Percentiles rank a stretch among this genome's conserved stretches.
phyloP scores from a whole-genome alignment of 1,139 yeast species.

The Suhomyces maxii region DNA sequence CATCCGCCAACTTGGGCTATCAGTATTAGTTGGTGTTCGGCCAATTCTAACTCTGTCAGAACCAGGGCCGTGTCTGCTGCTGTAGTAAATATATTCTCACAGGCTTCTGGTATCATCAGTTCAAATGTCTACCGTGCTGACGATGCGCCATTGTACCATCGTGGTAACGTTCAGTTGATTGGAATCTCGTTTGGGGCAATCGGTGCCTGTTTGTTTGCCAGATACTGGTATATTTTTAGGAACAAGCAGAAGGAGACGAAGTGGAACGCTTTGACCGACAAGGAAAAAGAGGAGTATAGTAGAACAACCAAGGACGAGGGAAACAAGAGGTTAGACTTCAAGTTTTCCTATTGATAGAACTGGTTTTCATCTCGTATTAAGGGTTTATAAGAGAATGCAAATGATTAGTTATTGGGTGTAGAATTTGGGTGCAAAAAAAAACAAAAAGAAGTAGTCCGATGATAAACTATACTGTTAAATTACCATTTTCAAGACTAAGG shows the following conservation, averaged over 20 bases:
- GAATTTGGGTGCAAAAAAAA: no score
- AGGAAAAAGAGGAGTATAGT: constrained; percentile 48
- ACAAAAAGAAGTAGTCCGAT: no score
- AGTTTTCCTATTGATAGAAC: constrained; percentile 20
- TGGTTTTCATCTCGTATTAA: no score
- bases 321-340: constrained; percentile 56
- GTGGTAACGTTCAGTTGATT: constrained; percentile 16
- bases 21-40: constrained; percentile 19
- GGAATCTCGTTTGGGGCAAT: constrained; percentile 15
- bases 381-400: no score
- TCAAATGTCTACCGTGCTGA: constrained; percentile 17
- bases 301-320: constrained; percentile 49
- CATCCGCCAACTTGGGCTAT: constrained; percentile 17
- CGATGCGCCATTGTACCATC: constrained; percentile 18
- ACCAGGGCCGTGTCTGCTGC: constrained; percentile 21
- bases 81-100: constrained; percentile 19
- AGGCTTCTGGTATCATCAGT: constrained; percentile 15
- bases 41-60: constrained; percentile 19
- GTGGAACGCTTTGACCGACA: constrained; percentile 51
- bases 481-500: no score
- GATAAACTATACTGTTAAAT: no score
- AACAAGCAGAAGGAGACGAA: constrained; percentile 43
- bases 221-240: constrained; percentile 43
- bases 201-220: constrained; percentile 12
- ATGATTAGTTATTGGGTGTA: no score